Evolutionary conservation across 768 basidiomycete genomes (phyloP).

Genomic region (Xerocomus brunneocitrinus): DNA sequence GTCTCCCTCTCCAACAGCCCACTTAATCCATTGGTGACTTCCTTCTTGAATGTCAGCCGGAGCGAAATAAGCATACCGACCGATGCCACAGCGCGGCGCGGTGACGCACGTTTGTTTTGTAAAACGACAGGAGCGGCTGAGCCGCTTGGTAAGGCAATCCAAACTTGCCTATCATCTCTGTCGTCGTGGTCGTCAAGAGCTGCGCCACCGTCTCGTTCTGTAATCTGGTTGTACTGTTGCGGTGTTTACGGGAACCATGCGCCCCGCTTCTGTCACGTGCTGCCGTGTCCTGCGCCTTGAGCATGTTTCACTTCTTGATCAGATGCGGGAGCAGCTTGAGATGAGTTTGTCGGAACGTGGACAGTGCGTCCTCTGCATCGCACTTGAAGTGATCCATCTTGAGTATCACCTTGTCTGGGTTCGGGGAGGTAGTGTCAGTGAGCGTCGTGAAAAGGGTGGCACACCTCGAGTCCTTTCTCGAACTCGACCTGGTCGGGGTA

Average conservation of each 20-base stretch:
- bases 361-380: constrained; percentile 28
- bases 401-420: constrained; percentile 14
- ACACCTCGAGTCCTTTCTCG: constrained; percentile 20
- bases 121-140: constrained; percentile 39
- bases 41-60: constrained; percentile 21
- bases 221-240: constrained; percentile 28
- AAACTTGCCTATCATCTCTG: constrained; percentile 42
- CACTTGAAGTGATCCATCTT: constrained; percentile 18
- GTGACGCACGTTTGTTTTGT: constrained; percentile 38
- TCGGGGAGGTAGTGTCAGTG: constrained; percentile 9
- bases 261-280: constrained; percentile 24
- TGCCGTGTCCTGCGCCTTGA: constrained; percentile 18
- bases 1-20: constrained; percentile 4
- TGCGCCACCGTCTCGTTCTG: constrained; percentile 42
- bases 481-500: constrained; percentile 26
- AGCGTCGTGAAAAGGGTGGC: not conserved
- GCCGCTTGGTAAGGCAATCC: constrained; percentile 51
- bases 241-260: constrained; percentile 29
- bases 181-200: constrained; percentile 33
- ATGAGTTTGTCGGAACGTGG: constrained; percentile 29
- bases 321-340: constrained; percentile 23
- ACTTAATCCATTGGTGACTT: constrained; percentile 14
- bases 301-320: constrained; percentile 1
- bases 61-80: not conserved
- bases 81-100: not conserved